A percentile compares a stretch with the other conserved stretches of the same genome.
phyloP scores from a whole-genome alignment of 306 rosid genomes.

The Begonia masoniana region DNA sequence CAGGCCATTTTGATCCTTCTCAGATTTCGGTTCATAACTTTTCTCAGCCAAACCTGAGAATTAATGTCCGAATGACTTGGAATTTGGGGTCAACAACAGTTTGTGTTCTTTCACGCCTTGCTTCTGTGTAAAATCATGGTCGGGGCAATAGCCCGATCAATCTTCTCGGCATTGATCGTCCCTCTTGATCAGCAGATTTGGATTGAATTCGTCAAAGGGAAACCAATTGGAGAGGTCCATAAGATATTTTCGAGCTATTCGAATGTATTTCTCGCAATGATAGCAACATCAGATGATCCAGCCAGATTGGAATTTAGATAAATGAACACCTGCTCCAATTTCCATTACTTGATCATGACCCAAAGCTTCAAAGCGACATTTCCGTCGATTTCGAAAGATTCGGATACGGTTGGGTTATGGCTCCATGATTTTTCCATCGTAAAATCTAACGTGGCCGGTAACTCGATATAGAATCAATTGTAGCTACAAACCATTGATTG shows the following conservation, averaged over 20 bases:
- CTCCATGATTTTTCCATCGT: conserved; percentile 29
- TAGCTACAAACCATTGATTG: conserved; percentile 3
- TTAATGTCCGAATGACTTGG: no score
- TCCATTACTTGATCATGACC: conserved; percentile 31
- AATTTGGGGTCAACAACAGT: no score
- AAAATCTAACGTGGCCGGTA: conserved; percentile 22
- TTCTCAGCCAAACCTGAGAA: no score
- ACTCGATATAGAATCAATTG: conserved; percentile 14
- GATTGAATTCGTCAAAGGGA: no score
- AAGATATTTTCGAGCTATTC: conserved; percentile 23
- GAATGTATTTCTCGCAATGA: conserved; percentile 27
- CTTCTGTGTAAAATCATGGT: no score
- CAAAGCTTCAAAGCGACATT: conserved; percentile 34
- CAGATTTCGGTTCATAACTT: no score
- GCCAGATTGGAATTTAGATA: conserved; percentile 33
- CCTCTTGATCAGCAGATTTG: no score
- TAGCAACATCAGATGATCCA: conserved; percentile 17
- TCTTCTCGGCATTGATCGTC: no score
- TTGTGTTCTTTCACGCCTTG: no score
- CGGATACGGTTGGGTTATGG: conserved; percentile 18
- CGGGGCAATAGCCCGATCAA: no score
- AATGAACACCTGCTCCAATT: conserved; percentile 38
- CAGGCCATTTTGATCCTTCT: no score
- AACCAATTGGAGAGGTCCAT: conserved; percentile 15
- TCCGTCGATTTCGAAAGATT: conserved; percentile 17